Base-by-base conservation (phyloP, 352 stramenopile genomes). In the Phytophthora melonis region DNA sequence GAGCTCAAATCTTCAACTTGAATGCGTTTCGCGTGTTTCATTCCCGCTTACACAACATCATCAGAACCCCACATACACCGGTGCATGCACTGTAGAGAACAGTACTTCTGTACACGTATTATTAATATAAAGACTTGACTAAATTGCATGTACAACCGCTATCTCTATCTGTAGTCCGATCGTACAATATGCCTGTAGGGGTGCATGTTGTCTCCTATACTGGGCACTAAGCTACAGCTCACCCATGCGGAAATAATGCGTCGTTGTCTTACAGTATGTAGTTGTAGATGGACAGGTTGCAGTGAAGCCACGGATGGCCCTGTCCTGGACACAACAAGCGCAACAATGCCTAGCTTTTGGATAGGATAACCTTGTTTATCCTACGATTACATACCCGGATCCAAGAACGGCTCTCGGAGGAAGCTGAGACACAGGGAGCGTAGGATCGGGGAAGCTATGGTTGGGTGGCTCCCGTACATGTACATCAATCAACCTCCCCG, bases 371-470 rank as follows among this genome's bases (percentile, higher is more conserved):
- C 41, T n/a, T 19, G 41, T 49, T 49, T 49, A 49, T n/a, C 34
- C 34, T 41, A 41, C 34, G 34, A 41, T 41, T 41, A 41, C 41
- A 19, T 49, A 68, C 47, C 47, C 47, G 47, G 52, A 57, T 39
- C 45, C 43, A 49, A 36, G 59, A 58, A 49, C 59, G 59, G 59
- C 27, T 49, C 41, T 49, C 11, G n/a, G 30, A 36, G 63, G n/a
- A 21, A 58, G 34, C 58, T 72, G 66, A 58, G 66, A 72, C 66
- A 68, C 19, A 58, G 36, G 7, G n/a, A 68, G 49, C 58, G 56
- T 66, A 58, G 39, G 66, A 68, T 68, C 49, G 59, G 66, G 56
- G 59, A 58, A 68, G 19, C n/a, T 41, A 47, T 63, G 58, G 52
- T 39, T 68, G 39, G 52, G 50, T 68, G 39, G 58, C 58, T 32